Evolutionary conservation across 1,139 yeast species (phyloP).

Genomic region (Geotrichum australiense): DNA sequence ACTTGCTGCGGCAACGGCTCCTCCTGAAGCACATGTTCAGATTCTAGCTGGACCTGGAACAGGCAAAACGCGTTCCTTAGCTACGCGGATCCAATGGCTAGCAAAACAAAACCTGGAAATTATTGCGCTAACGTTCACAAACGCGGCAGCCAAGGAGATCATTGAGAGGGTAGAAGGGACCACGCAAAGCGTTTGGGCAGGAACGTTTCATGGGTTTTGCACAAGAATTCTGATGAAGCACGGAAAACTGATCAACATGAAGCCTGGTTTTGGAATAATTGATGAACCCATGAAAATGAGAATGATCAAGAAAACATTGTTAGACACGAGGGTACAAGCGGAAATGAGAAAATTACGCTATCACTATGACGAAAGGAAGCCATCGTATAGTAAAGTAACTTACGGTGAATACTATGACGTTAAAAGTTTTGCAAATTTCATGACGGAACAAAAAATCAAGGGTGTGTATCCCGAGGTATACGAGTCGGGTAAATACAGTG

Average conservation of each 20-base stretch:
- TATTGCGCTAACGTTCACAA: slow-evolving; percentile 84
- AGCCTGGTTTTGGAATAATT: slow-evolving; percentile 44
- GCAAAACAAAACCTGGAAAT: slow-evolving; percentile 48
- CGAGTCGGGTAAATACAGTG: background rate
- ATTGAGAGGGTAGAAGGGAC: slow-evolving; percentile 45
- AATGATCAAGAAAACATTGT: slow-evolving; percentile 34
- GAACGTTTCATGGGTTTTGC: slow-evolving; percentile 85
- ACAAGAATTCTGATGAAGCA: slow-evolving; percentile 49
- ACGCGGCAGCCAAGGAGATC: slow-evolving; percentile 85
- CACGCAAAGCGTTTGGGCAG: slow-evolving; percentile 50
- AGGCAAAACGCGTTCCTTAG: slow-evolving; percentile 70
- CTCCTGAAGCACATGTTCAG: slow-evolving; percentile 51
- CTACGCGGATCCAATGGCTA: slow-evolving; percentile 69
- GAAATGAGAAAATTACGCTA: slow-evolving; percentile 1
- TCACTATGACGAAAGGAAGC: background rate
- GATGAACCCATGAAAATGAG: slow-evolving; percentile 57
- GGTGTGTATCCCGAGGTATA: slow-evolving; percentile 4
- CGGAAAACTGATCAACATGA: slow-evolving; percentile 44
- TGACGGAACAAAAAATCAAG: slow-evolving; percentile 7
- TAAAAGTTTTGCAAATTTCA: background rate
- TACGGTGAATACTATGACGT: background rate
- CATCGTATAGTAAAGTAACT: background rate
- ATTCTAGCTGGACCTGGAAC: slow-evolving; percentile 92
- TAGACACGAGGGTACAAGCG: background rate
- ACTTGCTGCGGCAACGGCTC: slow-evolving; percentile 51